phyloP scores from a whole-genome alignment of 495 filamentous ascomycete genomes.

The Durotheca rogersii region DNA sequence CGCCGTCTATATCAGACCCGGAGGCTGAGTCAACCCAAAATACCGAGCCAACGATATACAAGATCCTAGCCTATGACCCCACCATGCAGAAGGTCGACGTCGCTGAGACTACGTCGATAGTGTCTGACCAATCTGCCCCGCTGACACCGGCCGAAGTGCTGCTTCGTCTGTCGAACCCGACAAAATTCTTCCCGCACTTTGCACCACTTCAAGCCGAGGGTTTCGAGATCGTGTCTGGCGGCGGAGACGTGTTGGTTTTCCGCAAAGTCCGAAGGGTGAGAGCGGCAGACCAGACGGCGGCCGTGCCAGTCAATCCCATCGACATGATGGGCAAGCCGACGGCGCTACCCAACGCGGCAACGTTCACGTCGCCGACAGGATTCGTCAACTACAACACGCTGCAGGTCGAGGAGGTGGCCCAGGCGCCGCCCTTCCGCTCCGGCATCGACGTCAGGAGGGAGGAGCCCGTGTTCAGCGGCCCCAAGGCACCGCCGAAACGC shows the following conservation, averaged over 20 bases:
- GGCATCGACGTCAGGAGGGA: slow-evolving; percentile 56
- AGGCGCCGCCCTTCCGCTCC: slow-evolving; percentile 38
- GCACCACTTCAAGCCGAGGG: slow-evolving; percentile 62
- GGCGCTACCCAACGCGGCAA: slow-evolving; percentile 45
- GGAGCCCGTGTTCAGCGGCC: slow-evolving; percentile 58
- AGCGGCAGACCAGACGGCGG: slow-evolving; percentile 14
- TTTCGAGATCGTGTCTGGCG: slow-evolving; percentile 71
- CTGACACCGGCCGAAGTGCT: slow-evolving; percentile 63
- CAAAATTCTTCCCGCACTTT: slow-evolving; percentile 72
- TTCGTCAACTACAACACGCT: slow-evolving; percentile 58
- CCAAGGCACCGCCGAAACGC: slow-evolving; percentile 23
- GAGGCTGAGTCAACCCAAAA: slow-evolving; percentile 10
- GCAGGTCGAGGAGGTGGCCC: slow-evolving; percentile 29
- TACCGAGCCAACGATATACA: slow-evolving; percentile 57
- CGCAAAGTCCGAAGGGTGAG: slow-evolving; percentile 52
- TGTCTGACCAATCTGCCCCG: slow-evolving; percentile 45
- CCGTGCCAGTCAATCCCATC: slow-evolving; percentile 51
- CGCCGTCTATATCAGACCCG: slow-evolving; percentile 1
- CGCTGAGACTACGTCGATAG: slow-evolving; percentile 63
- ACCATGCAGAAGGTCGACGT: slow-evolving; percentile 59
- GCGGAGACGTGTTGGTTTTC: slow-evolving; percentile 71
- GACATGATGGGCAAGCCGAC: slow-evolving; percentile 51
- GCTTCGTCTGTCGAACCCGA: slow-evolving; percentile 64
- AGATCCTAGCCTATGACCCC: slow-evolving; percentile 71
- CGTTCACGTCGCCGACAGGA: slow-evolving; percentile 57